Conservation (phyloP, 2,329 filamentous ascomycete genomes). For the Zelopaecilomyces penicillatus region DNA sequence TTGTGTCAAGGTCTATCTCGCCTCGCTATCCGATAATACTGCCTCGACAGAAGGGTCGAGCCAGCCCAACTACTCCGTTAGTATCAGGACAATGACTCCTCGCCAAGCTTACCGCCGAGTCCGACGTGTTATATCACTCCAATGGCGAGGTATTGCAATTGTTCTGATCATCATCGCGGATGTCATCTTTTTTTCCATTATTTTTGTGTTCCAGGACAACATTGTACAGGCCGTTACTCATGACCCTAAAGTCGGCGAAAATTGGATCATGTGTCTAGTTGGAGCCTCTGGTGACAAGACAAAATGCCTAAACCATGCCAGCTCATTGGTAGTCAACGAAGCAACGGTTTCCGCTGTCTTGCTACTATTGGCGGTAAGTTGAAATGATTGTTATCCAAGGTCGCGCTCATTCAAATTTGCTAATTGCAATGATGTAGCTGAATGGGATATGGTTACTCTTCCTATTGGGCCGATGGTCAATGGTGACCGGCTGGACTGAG, state of each 20-base stretch:
- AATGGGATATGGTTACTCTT: slow-evolving; percentile 81
- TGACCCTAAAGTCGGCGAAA: slow-evolving; percentile 41
- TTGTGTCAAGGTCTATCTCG: slow-evolving; percentile 90
- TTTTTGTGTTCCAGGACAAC: slow-evolving; percentile 83
- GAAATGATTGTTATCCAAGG: not conserved
- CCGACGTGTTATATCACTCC: slow-evolving; percentile 75
- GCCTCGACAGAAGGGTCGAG: slow-evolving; percentile 62
- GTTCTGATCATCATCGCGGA: slow-evolving; percentile 85
- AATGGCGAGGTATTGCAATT: slow-evolving; percentile 89
- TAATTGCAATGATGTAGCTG: slow-evolving; percentile 40
- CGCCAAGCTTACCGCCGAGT: slow-evolving; percentile 83
- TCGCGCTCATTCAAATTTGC: not conserved
- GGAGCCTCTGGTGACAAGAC: slow-evolving; percentile 48
- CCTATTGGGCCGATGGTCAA: slow-evolving; percentile 74
- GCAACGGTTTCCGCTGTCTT: slow-evolving; percentile 73
- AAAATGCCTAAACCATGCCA: slow-evolving; percentile 54
- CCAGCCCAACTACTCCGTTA: slow-evolving; percentile 63
- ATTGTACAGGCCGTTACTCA: slow-evolving; percentile 53
- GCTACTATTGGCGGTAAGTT: slow-evolving; percentile 67
- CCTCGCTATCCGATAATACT: slow-evolving; percentile 67
- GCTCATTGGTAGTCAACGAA: slow-evolving; percentile 60
- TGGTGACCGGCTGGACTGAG: slow-evolving; percentile 76
- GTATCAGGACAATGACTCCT: slow-evolving; percentile 68
- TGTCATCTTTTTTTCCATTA: slow-evolving; percentile 85
- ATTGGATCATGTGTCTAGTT: slow-evolving; percentile 68